Base-by-base conservation (phyloP, 495 filamentous ascomycete species). In the Penicillium daleae region DNA sequence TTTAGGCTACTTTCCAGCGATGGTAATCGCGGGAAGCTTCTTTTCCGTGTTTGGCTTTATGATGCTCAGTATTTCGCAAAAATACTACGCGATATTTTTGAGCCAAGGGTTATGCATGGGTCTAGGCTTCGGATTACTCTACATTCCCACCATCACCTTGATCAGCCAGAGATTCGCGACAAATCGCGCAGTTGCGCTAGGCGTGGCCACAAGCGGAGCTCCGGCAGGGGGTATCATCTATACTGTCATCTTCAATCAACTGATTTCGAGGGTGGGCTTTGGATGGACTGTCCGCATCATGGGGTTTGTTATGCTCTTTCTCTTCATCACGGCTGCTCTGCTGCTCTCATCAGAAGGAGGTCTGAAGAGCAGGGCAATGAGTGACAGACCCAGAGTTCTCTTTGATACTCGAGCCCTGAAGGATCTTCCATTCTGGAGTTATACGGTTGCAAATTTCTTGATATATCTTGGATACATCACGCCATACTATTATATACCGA, bases 381-480 rank as follows among this genome's bases (percentile, higher is more conserved):
- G 10, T 8, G 22, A 55, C 15, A 60, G 50, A 24, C 44, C 60
- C 26, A 21, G 61, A 13, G 60, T 50, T 10, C 58, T 71, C 27
- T 53, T 71, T 49, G 71, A 73, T 46, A 31, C 33, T 1, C 54
- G 57, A 0, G 71, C 71, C 1, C 69, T 79, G 33, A 69, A 61
- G n/a, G 75, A 79, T 55, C 57, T 59, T 3, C 62, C 71, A 0
- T 79, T 68, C 56, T 61, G 60, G 46, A 60, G 71, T 22, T 79
- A 76, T 60, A 66, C 53, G 52, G 19, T 70, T 10, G 73, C 63
- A 1, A 60, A 70, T 40, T 81, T 82, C 66, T 62, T 83, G 55
- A 73, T 74, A 12, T 85, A 88, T 76, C 76, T 89, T 60, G 87
- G 86, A 10, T 80, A 89, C 35, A 88, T 87, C 69, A 79, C 84